Evolutionary conservation across 768 basidiomycete species (phyloP), one percentile per base, ranked within the genome.

Genomic region (Candolleomyces efflorescens): DNA sequence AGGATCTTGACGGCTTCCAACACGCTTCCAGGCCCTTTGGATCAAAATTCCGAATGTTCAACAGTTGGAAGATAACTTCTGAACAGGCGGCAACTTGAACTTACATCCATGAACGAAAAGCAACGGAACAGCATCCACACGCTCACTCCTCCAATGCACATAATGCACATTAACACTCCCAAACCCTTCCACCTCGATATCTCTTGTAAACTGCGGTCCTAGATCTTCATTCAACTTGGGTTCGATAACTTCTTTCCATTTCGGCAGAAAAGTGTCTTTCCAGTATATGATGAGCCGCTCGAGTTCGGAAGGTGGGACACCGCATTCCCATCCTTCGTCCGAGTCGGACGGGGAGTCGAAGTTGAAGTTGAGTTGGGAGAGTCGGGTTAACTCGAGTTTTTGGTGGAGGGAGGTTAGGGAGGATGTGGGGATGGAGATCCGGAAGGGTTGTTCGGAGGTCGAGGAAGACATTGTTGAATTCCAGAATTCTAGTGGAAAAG

Each of bases 11-110:
- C 67, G 9, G 78, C 80, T 70, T 88, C 86, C 5, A 79, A 60
- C 63, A 85, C 82, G 62, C 77, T 72, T 26, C 85, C 84, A 0
- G 84, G 85, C 84, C 83, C 85, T 85, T n/a, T n/a, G n/a, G n/a
- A n/a, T n/a, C n/a, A n/a, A n/a, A n/a, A n/a, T n/a, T n/a, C n/a
- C n/a, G n/a, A n/a, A n/a, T n/a, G n/a, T n/a, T n/a, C n/a, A n/a
- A n/a, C n/a, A n/a, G n/a, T n/a, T n/a, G n/a, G n/a, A n/a, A n/a
- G n/a, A n/a, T n/a, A n/a, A n/a, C n/a, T n/a, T n/a, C n/a, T n/a
- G n/a, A n/a, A n/a, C n/a, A n/a, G n/a, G n/a, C n/a, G n/a, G n/a
- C n/a, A n/a, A n/a, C n/a, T n/a, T n/a, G n/a, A n/a, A 68, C 72
- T 55, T 56, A 72, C 83, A 85, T 18, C 83, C 83, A 59, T 85